Base-by-base conservation (phyloP, 73 alveolate species). In the Uronychia binucleata region DNA sequence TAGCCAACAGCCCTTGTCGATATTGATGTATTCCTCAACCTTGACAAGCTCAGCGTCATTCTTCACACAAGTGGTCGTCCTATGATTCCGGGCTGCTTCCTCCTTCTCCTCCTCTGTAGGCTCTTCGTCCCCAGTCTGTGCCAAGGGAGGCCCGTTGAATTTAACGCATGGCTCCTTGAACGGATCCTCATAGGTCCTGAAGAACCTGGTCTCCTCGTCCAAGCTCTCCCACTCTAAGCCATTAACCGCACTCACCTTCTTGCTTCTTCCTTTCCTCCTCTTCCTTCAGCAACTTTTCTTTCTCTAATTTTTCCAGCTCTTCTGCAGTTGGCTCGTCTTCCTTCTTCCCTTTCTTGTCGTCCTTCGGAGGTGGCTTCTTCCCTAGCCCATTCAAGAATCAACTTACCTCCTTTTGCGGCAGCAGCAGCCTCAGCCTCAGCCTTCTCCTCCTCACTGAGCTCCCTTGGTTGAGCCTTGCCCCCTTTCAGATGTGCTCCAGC, bases 381-480 rank as follows among this genome's bases (percentile, higher is more conserved):
- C 85, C 88, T 81, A 30, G 76, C 30, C 29, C 25, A 27, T 33
- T 58, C 58, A 1, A 19, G 57, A 34, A 34, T 25, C 30, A 28
- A 83, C 77, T 57, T 26, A 60, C 80, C 86, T 25, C 92, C 92
- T 34, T 85, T 85, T 1, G 92, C 91, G 31, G 90, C 93, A 26
- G 82, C 92, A n/a, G 96, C 96, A 57, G 93, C 97, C 77, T 91
- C 98, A 0, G 88, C 87, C 83, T 94, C 98, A 67, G 83, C 92
- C 46, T 86, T 91, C 82, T 94, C 98, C 31, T 92, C 93, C 67
- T 94, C 98, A 1, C 96, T 86, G 27, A 92, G 82, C 86, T 92
- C 95, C 58, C 94, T 88, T 0, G 95, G 96, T 30, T 60, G 59
- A 27, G 91, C 78, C 82, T 94, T 94, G 1, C 96, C 98, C 0